phyloP scores from a whole-genome alignment of 2,329 filamentous ascomycete genomes.

The Helicocarpus griseus region DNA sequence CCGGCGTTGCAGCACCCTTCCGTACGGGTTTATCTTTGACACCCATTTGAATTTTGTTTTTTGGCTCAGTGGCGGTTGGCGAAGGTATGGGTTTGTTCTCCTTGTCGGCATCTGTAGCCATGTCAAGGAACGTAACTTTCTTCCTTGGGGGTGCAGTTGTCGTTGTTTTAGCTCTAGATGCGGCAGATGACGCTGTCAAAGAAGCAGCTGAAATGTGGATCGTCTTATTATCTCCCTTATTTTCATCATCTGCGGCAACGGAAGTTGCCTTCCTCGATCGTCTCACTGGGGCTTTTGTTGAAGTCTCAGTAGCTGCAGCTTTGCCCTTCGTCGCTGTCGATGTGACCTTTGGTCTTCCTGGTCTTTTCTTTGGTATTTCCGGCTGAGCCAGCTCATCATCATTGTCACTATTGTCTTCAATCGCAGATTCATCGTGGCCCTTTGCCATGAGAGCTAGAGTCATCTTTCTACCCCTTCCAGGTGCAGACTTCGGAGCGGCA shows the following conservation, averaged over 20 bases:
- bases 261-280: constrained; percentile 7
- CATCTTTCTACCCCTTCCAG: not conserved
- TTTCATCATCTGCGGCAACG: constrained; percentile 8
- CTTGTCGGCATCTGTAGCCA: constrained; percentile 31
- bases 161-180: constrained; percentile 14
- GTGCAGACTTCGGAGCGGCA: not conserved
- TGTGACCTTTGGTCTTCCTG: constrained; percentile 7
- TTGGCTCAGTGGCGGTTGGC: constrained; percentile 17
- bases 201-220: constrained; percentile 6
- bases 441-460: not conserved
- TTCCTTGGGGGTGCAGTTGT: constrained; percentile 23
- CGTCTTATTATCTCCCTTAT: constrained; percentile 6
- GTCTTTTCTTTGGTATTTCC: constrained; percentile 12
- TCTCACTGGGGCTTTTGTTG: constrained; percentile 9
- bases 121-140: constrained; percentile 39
- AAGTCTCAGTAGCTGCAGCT: constrained; percentile 1
- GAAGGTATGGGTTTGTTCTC: constrained; percentile 25
- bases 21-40: constrained; percentile 38
- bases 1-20: constrained; percentile 26
- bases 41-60: constrained; percentile 24
- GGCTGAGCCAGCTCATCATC: constrained; percentile 20
- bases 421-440: not conserved
- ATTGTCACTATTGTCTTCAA: constrained; percentile 15
- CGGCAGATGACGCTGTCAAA: constrained; percentile 1
- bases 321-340: constrained; percentile 10